A percentile compares a stretch with the other conserved stretches of the same genome.
Evolutionary conservation across 192 early-diverging fungal genomes (phyloP).

Genomic region (Entrophospora sp.): DNA sequence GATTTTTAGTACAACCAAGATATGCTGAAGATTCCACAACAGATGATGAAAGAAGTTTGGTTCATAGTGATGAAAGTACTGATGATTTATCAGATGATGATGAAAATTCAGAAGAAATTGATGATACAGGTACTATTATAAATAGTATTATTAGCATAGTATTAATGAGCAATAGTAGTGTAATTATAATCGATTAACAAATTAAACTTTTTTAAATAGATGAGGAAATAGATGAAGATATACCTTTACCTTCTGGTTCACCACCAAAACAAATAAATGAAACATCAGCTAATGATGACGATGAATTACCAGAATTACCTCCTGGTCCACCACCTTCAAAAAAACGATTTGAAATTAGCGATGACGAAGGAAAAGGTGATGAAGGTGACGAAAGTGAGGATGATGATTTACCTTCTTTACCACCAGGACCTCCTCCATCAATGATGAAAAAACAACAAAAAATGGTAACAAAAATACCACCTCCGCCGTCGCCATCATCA

Average conservation of each 20-base stretch:
- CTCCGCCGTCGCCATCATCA: neutral
- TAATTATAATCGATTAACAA: too few relatives aligned
- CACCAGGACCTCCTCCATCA: neutral
- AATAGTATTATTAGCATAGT: too few relatives aligned
- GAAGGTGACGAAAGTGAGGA: neutral
- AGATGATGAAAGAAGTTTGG: neutral
- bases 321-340: conserved; percentile 16
- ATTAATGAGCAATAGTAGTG: too few relatives aligned
- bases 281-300: conserved; percentile 3
- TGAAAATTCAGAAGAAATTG: neutral
- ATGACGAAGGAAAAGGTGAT: neutral
- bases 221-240: conserved; percentile 20
- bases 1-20: too few relatives aligned
- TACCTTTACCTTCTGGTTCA: conserved; percentile 6
- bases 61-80: neutral
- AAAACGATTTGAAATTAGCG: neutral
- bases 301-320: conserved; percentile 19
- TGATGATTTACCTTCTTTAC: neutral
- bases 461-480: neutral
- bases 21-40: too few relatives aligned
- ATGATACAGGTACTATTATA: neutral
- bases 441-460: neutral
- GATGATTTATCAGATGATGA: neutral
- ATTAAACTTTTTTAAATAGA: too few relatives aligned
- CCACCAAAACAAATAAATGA: conserved; percentile 9